Evolutionary conservation across 225 moss, liverwort and hornwort genomes (phyloP), one percentile per base, ranked within the genome.

Genomic region (Pseudisothecium myosuroides): DNA sequence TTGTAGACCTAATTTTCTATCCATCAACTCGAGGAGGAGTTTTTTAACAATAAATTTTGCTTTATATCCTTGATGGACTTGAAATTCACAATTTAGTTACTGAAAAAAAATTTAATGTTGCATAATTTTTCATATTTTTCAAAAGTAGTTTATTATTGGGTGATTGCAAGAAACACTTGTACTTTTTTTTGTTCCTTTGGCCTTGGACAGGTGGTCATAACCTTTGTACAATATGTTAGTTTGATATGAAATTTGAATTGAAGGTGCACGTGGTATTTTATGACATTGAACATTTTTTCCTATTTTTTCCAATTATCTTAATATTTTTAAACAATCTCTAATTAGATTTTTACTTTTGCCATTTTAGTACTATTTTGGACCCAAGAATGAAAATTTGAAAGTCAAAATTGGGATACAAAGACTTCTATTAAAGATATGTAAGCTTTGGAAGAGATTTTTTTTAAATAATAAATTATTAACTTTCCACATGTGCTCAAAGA

Each of bases 311-410:
- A 36, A 19, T 19, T 19, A 19, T 1, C 19, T 36, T 36, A 5
- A 0, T 19, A 22, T n/a, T n/a, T n/a, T 12, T 12, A 23, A 69
- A n/a, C 7, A 69, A 24, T 2, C 4, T 23, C 14, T 0, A 23
- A 23, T 23, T 39, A 0, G 14, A 39, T 69, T 23, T 69, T 2
- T 69, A 14, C 3, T 39, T 14, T 24, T 21, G 4, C 6, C 2
- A 69, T 69, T 69, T 69, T 24, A 68, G 7, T 69, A 13, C 14
- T 69, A 69, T 12, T 24, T 7, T 69, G 0, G 6, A 39, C 0
- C 8, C 8, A 12, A n/a, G 24, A 39, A 36, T 66, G 1, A 0
- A 69, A 39, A 69, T 67, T 67, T 67, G n/a, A 67, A n/a, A 22
- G 7, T 67, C 12, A 12, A 67, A 67, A 21, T 6, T n/a, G 2